Conservation (phyloP, 768 basidiomycete genomes). For the Collybia mongolica region DNA sequence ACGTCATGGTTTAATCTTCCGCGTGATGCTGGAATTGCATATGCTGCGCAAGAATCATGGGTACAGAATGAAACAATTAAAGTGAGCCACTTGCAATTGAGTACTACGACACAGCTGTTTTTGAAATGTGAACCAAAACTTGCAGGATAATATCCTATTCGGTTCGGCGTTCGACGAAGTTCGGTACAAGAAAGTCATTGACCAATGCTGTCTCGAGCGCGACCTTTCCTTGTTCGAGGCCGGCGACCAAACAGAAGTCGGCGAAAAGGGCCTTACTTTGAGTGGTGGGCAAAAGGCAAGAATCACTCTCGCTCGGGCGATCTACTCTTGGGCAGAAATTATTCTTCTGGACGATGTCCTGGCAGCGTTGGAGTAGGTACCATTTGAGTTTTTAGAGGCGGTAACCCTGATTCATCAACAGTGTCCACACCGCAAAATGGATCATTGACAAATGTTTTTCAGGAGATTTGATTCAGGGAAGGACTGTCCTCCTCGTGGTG, state of each 20-base stretch:
- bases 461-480: constrained; percentile 73
- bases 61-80: constrained; percentile 77
- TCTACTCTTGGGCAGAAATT: constrained; percentile 53
- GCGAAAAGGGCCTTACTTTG: constrained; percentile 66
- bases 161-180: constrained; percentile 74
- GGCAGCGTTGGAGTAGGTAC: constrained; percentile 53
- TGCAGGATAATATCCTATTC: constrained; percentile 78
- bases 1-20: constrained; percentile 73
- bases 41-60: constrained; percentile 86
- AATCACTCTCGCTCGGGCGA: constrained; percentile 42
- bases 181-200: constrained; percentile 74
- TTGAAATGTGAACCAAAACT: background rate
- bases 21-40: constrained; percentile 66
- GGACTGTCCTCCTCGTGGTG: constrained; percentile 84
- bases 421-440: constrained; percentile 77
- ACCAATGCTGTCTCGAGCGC: constrained; percentile 70
- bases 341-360: constrained; percentile 74
- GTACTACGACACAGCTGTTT: background rate
- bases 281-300: constrained; percentile 55
- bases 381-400: background rate
- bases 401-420: constrained; percentile 10
- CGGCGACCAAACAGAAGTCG: constrained; percentile 69
- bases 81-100: constrained; percentile 23
- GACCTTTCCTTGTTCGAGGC: constrained; percentile 71
- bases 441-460: constrained; percentile 77